phyloP scores from a whole-genome alignment of 192 early-diverging fungal genomes.

The Coemansia sp. region DNA sequence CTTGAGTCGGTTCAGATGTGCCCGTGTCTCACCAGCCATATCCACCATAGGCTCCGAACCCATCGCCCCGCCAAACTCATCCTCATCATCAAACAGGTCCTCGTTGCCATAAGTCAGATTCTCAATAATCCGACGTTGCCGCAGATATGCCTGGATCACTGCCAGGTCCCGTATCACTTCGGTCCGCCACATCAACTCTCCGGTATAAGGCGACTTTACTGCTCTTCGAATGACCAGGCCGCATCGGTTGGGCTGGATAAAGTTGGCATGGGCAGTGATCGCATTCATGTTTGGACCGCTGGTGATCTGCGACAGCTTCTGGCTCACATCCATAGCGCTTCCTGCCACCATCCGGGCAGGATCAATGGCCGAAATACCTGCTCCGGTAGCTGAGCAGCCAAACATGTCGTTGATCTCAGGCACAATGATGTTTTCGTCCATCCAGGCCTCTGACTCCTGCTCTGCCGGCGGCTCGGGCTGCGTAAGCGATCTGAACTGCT shows the following conservation, averaged over 20 bases:
- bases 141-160: slow-evolving; percentile 87
- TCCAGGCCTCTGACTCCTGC: slow-evolving; percentile 24
- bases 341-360: slow-evolving; percentile 23
- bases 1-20: slow-evolving; percentile 63
- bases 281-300: slow-evolving; percentile 1
- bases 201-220: slow-evolving; percentile 55
- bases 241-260: slow-evolving; percentile 40
- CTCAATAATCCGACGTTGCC: slow-evolving; percentile 81
- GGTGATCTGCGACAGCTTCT: slow-evolving; percentile 13
- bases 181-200: slow-evolving; percentile 70
- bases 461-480: slow-evolving; percentile 50
- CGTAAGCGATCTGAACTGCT: slow-evolving; percentile 70
- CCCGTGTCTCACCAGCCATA: slow-evolving; percentile 53
- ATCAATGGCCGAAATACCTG: slow-evolving; percentile 15
- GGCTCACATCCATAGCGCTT: slow-evolving; percentile 41
- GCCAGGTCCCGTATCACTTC: slow-evolving; percentile 78
- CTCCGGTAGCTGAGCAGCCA: slow-evolving; percentile 34
- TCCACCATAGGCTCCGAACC: slow-evolving; percentile 12
- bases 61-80: slow-evolving; percentile 15
- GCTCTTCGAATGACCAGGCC: slow-evolving; percentile 40
- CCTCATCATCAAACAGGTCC: slow-evolving; percentile 15
- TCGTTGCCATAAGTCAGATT: slow-evolving; percentile 26
- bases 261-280: slow-evolving; percentile 44
- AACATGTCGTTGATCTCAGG: slow-evolving; percentile 49
- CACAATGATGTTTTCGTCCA: slow-evolving; percentile 44